phyloP scores from a whole-genome alignment of 2,329 filamentous ascomycete species.

The Cladosporium sp. region DNA sequence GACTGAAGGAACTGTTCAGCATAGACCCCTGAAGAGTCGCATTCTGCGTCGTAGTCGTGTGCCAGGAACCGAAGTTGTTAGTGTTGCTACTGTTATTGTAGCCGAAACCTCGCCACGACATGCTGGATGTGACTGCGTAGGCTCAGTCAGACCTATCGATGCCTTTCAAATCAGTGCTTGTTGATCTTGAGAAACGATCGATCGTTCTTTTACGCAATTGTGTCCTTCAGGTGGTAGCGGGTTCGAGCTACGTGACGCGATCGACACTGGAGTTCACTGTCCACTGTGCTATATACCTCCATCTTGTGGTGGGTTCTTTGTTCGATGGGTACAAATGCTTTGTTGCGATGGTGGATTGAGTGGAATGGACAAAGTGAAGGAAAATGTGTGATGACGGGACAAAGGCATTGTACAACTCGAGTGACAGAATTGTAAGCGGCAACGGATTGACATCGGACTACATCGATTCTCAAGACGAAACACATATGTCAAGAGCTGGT shows the following conservation, averaged over 20 bases:
- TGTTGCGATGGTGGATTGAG: background rate
- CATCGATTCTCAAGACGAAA: no score
- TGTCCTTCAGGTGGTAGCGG: no score
- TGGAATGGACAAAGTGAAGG: background rate
- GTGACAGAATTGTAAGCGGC: no score
- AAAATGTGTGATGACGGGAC: background rate
- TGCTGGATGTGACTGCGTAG: no score
- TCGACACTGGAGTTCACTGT: background rate
- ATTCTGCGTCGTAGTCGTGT: background rate
- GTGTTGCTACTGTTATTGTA: no score
- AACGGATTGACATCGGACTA: no score
- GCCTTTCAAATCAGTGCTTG: no score
- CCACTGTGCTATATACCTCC: background rate
- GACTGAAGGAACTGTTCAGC: background rate
- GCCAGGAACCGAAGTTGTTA: background rate
- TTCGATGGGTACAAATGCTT: background rate
- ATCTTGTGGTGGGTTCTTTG: background rate
- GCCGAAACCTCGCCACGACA: no score
- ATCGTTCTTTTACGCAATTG: no score
- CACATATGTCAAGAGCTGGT: no score
- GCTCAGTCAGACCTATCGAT: no score
- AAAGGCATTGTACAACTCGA: background rate
- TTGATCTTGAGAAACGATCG: no score
- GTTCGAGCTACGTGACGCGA: background rate
- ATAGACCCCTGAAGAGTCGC: background rate